A percentile compares a stretch with the other conserved stretches of the same genome.
Conservation (phyloP, 2,329 filamentous ascomycete genomes). For the Claviceps pusilla region DNA sequence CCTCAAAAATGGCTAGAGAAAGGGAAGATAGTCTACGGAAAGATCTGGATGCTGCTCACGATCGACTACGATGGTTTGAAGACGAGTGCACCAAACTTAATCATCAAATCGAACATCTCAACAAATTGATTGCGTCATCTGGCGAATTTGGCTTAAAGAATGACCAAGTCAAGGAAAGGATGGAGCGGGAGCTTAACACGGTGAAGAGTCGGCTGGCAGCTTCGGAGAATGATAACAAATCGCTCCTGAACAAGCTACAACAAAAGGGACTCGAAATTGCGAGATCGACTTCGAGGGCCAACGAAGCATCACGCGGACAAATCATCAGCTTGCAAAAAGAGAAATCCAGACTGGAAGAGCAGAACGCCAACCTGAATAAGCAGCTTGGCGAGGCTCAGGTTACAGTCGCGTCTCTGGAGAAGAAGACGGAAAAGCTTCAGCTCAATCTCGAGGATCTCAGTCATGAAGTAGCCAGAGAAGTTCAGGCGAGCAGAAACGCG, state of each 20-base stretch:
- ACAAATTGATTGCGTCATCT: conserved; percentile 74
- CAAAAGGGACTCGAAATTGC: conserved; percentile 96
- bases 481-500: conserved; percentile 75
- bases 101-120: conserved; percentile 69
- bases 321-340: conserved; percentile 65
- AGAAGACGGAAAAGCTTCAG: conserved; percentile 84
- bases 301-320: conserved; percentile 66
- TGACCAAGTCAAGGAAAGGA: conserved; percentile 84
- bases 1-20: conserved; percentile 65
- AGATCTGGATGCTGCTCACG: conserved; percentile 67
- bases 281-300: conserved; percentile 71
- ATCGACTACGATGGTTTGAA: conserved; percentile 65
- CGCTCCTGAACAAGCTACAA: conserved; percentile 90
- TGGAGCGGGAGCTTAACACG: conserved; percentile 81
- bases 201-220: conserved; percentile 78
- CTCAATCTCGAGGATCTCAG: conserved; percentile 82
- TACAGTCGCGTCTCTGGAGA: conserved; percentile 69
- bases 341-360: conserved; percentile 69
- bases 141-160: conserved; percentile 80
- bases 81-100: conserved; percentile 63
- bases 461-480: conserved; percentile 79
- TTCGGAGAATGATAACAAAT: conserved; percentile 91
- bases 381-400: conserved; percentile 79
- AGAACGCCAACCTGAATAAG: conserved; percentile 63
- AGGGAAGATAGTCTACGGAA: conserved; percentile 61